A percentile compares a stretch with the other conserved stretches of the same genome.
These are phyloP conservation scores for Yamadazyma membranifaciens DNA, from an alignment of 1,139 yeast genomes.

Conservation along the genomic window DNA sequence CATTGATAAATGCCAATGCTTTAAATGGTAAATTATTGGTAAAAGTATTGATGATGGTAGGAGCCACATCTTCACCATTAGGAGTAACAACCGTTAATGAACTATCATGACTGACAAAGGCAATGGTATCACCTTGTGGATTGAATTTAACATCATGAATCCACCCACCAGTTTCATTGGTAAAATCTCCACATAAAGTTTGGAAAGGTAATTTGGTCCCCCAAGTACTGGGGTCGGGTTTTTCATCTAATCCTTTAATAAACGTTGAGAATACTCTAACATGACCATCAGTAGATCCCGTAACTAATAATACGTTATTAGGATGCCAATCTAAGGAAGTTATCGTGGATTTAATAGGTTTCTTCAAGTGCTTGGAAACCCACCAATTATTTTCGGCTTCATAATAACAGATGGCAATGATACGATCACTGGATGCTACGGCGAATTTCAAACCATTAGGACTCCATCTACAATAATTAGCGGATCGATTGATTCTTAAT, in stretches of 20 bases:
- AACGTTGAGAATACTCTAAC: conserved; percentile 92
- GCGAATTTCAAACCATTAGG: conserved; percentile 93
- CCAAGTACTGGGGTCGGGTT: conserved; percentile 85
- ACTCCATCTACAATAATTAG: conserved; percentile 92
- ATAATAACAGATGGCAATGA: conserved; percentile 93
- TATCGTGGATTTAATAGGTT: conserved; percentile 86
- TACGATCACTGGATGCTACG: conserved; percentile 93
- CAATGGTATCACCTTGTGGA: conserved; percentile 75
- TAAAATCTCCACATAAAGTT: conserved; percentile 83
- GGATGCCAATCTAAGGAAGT: conserved; percentile 92
- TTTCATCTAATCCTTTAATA: conserved; percentile 83
- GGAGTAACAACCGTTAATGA: conserved; percentile 77
- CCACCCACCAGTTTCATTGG: conserved; percentile 82
- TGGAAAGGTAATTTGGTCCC: conserved; percentile 96
- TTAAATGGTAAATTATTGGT: conserved; percentile 85
- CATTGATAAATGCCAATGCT: conserved; percentile 66
- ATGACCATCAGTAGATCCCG: conserved; percentile 95
- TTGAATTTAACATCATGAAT: conserved; percentile 88
- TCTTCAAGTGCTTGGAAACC: conserved; percentile 96
- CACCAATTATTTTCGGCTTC: conserved; percentile 99
- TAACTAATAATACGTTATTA: conserved; percentile 81
- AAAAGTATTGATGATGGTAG: conserved; percentile 45
- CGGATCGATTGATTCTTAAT: conserved; percentile 90
- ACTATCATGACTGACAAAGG: conserved; percentile 78
- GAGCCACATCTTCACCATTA: conserved; percentile 62